Evolutionary conservation across 768 basidiomycete species (phyloP).

Genomic region (Boletus coccyginus): DNA sequence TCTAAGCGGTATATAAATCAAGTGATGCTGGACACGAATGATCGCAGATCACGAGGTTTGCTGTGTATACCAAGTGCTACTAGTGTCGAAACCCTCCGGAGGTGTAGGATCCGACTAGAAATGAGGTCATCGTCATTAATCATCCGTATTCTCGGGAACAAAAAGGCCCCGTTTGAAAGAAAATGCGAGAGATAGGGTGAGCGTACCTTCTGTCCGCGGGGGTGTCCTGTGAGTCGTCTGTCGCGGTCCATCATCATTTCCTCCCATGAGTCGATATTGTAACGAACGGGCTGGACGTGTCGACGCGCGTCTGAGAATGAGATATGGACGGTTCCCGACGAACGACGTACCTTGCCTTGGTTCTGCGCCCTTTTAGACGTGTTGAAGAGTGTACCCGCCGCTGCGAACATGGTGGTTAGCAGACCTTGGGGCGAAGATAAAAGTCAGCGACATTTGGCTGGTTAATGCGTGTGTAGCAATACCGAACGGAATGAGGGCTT

Average conservation of each 20-base stretch:
- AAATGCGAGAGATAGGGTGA: background rate
- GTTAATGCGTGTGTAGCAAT: background rate
- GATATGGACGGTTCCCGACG: background rate
- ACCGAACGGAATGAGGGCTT: slow-evolving; percentile 97
- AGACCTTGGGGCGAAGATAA: slow-evolving; percentile 51
- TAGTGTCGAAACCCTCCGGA: slow-evolving; percentile 69
- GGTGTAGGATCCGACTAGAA: slow-evolving; percentile 63
- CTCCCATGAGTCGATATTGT: slow-evolving; percentile 87
- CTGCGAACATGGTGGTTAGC: slow-evolving; percentile 84
- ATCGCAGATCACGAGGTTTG: slow-evolving; percentile 35
- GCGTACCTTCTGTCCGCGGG: slow-evolving; percentile 82
- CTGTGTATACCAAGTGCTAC: slow-evolving; percentile 72
- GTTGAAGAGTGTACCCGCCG: slow-evolving; percentile 84
- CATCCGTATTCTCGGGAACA: background rate
- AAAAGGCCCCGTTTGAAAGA: background rate
- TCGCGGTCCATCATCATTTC: slow-evolving; percentile 96
- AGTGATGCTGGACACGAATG: slow-evolving; percentile 23
- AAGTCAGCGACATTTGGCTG: slow-evolving; percentile 4
- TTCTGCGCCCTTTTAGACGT: slow-evolving; percentile 78
- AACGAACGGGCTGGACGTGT: slow-evolving; percentile 67
- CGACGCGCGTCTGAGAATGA: background rate
- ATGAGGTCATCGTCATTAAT: background rate
- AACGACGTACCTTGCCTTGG: slow-evolving; percentile 73
- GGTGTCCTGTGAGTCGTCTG: slow-evolving; percentile 79
- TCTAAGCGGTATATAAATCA: slow-evolving; percentile 21